Conservation (phyloP, 75 land plant species). For the Pseudotsuga menziesii region DNA sequence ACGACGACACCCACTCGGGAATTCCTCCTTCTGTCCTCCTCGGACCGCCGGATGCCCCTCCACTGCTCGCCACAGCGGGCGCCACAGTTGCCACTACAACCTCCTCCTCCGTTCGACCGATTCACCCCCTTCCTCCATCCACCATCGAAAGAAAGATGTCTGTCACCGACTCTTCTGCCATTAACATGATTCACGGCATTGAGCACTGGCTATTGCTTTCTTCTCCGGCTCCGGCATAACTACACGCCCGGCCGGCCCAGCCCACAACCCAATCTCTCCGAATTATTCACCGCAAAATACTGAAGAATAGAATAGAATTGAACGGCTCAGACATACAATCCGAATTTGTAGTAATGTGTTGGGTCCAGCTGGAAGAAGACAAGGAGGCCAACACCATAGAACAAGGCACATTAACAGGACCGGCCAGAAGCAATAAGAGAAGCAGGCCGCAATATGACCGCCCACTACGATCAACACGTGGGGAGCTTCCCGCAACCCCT, state of each 20-base stretch:
- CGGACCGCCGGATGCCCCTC: slow-evolving; percentile 9
- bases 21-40: slow-evolving; percentile 10
- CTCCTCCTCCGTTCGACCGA: neutral
- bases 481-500: neutral
- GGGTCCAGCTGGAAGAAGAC: slow-evolving; percentile 3
- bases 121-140: slow-evolving; percentile 3
- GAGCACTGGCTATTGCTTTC: neutral
- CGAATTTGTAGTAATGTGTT: neutral
- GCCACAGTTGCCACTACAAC: slow-evolving; percentile 12
- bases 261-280: neutral
- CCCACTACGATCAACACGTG: slow-evolving; percentile 4
- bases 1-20: slow-evolving; percentile 51
- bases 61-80: slow-evolving; percentile 10
- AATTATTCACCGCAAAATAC: slow-evolving; percentile 5
- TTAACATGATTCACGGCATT: too few species aligned
- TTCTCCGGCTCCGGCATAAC: neutral
- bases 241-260: neutral
- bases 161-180: neutral
- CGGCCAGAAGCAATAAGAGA: neutral
- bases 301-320: neutral
- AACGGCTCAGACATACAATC: neutral
- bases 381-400: slow-evolving; percentile 5
- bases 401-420: neutral
- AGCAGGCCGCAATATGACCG: slow-evolving; percentile 9
- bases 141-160: neutral